Conservation (phyloP, 768 basidiomycete species). For the Kwoniella sp. region DNA sequence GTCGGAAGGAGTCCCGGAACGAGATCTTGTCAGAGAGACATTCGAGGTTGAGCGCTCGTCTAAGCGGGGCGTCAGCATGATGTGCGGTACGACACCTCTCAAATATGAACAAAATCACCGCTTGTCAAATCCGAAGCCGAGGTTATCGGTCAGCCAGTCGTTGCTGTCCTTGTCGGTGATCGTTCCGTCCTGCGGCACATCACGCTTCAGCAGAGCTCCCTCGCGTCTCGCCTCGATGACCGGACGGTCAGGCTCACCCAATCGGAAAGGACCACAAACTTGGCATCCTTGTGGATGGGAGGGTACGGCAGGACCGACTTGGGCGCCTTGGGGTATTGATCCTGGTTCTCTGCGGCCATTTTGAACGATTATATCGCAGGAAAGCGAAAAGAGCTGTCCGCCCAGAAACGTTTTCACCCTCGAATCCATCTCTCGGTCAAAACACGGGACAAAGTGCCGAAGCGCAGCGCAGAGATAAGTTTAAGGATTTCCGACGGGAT, state of each 20-base stretch:
- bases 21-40: slow-evolving; percentile 64
- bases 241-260: slow-evolving; percentile 62
- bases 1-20: slow-evolving; percentile 81
- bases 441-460: too few relatives aligned
- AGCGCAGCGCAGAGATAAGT: too few relatives aligned
- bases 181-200: slow-evolving; percentile 56
- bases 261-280: slow-evolving; percentile 81
- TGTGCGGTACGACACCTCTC: neutral
- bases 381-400: too few relatives aligned
- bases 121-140: slow-evolving; percentile 74
- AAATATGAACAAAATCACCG: slow-evolving; percentile 49
- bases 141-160: slow-evolving; percentile 86
- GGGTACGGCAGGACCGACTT: slow-evolving; percentile 63
- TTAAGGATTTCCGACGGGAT: too few relatives aligned
- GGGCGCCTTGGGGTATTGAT: slow-evolving; percentile 1
- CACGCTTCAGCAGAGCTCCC: neutral
- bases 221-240: neutral
- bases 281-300: slow-evolving; percentile 70
- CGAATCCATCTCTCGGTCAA: too few relatives aligned
- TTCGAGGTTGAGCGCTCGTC: slow-evolving; percentile 65
- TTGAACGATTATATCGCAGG: too few relatives aligned
- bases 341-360: slow-evolving; percentile 42
- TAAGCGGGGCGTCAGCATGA: slow-evolving; percentile 1
- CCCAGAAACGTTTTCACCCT: too few relatives aligned
- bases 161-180: slow-evolving; percentile 91